A percentile compares a stretch with the other conserved stretches of the same genome.
Conservation (phyloP, 2,329 filamentous ascomycete species). For the Cadophora gregata region DNA sequence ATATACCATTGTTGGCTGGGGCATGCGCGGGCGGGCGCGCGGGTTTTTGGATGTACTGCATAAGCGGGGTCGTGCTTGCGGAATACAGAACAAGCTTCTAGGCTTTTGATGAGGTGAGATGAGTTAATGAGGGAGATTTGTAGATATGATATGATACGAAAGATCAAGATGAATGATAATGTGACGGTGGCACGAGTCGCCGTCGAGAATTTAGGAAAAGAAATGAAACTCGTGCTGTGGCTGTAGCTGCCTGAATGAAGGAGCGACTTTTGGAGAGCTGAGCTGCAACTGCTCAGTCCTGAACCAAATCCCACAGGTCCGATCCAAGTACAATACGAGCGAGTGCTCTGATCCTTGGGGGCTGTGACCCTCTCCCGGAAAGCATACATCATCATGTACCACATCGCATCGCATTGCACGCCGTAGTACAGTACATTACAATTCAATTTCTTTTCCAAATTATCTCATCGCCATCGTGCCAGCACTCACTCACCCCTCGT, state of each 20-base stretch:
- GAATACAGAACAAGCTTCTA: not conserved
- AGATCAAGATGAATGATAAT: not conserved
- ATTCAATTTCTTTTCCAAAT: too few relatives aligned
- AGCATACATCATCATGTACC: not conserved
- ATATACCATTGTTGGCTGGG: conserved; percentile 8
- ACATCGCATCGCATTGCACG: not conserved
- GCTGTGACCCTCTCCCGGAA: not conserved
- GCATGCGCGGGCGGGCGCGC: too few relatives aligned
- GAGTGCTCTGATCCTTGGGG: not conserved
- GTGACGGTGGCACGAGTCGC: not conserved
- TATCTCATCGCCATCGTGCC: too few relatives aligned
- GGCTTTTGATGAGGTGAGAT: not conserved
- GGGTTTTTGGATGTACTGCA: conserved; percentile 7
- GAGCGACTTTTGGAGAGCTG: not conserved
- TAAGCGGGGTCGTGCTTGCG: not conserved
- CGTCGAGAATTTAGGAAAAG: not conserved
- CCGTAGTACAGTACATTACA: too few relatives aligned
- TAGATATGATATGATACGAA: not conserved
- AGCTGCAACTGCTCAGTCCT: not conserved
- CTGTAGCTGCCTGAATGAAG: not conserved
- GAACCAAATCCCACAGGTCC: not conserved
- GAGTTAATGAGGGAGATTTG: not conserved
- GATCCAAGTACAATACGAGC: not conserved
- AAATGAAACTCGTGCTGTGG: not conserved
- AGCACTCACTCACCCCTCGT: too few relatives aligned